A percentile compares a stretch with the other conserved stretches of the same genome.
Conservation (phyloP, 2,329 filamentous ascomycete genomes). For the Diaporthe sp. region DNA sequence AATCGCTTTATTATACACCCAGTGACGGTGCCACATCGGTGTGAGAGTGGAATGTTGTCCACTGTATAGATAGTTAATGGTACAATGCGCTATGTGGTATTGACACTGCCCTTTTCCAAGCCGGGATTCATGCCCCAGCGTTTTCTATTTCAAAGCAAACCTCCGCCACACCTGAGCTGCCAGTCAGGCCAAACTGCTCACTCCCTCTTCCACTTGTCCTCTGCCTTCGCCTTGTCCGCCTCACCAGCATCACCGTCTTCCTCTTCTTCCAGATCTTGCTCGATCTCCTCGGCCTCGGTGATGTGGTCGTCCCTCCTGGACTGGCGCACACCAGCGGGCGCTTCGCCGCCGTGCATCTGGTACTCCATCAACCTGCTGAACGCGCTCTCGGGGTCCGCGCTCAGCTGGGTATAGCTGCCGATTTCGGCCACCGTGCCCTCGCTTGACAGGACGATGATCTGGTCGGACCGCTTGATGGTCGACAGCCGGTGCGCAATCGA, state of each 20-base stretch:
- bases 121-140: not conserved
- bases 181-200: not conserved
- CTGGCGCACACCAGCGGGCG: slow-evolving; percentile 51
- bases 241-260: slow-evolving; percentile 48
- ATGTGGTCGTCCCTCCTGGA: slow-evolving; percentile 51
- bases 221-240: slow-evolving; percentile 33
- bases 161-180: not conserved
- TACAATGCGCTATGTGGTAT: slow-evolving; percentile 20
- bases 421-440: slow-evolving; percentile 93
- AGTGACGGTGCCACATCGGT: not conserved
- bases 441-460: slow-evolving; percentile 88
- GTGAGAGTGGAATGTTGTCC: slow-evolving; percentile 13
- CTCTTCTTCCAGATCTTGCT: slow-evolving; percentile 57
- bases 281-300: slow-evolving; percentile 63
- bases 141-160: slow-evolving; percentile 4
- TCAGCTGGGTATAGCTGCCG: slow-evolving; percentile 84
- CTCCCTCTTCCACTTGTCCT: slow-evolving; percentile 24
- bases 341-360: slow-evolving; percentile 91
- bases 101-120: slow-evolving; percentile 10
- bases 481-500: slow-evolving; percentile 96
- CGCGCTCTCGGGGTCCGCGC: slow-evolving; percentile 78
- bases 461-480: slow-evolving; percentile 95
- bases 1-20: slow-evolving; percentile 17
- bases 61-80: slow-evolving; percentile 3
- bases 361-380: slow-evolving; percentile 98